Evolutionary conservation across 306 rosid species (phyloP).

Genomic region (Chamaecrista fasciculata): DNA sequence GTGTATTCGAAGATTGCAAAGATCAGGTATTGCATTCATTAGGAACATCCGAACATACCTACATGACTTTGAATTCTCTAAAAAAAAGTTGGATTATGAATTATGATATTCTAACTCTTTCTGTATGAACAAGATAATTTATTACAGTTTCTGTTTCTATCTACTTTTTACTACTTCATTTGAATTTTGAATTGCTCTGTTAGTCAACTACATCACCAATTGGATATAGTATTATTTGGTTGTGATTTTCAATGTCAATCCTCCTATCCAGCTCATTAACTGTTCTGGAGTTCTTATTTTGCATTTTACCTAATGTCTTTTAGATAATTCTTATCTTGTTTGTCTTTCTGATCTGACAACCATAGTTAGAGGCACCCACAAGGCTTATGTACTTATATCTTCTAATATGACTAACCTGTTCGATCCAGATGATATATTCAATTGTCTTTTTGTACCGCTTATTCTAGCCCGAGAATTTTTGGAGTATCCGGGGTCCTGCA

Average conservation of each 20-base stretch:
- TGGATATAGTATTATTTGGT: neutral
- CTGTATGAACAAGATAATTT: neutral
- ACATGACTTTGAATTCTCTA: constrained; percentile 1
- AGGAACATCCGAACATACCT: neutral
- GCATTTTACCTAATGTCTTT: neutral
- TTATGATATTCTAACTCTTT: constrained; percentile 12
- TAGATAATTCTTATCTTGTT: neutral
- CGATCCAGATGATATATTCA: no score
- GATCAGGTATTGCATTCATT: constrained; percentile 27
- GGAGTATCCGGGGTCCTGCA: no score
- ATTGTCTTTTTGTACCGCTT: no score
- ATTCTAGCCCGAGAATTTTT: no score
- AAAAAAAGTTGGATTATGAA: neutral
- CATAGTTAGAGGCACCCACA: no score
- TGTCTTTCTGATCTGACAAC: neutral
- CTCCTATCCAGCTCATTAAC: neutral
- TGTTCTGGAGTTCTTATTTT: constrained; percentile 1
- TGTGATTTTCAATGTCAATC: neutral
- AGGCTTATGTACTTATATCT: no score
- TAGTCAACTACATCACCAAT: neutral
- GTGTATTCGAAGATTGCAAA: constrained; percentile 22
- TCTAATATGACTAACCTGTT: no score
- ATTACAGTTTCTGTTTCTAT: neutral
- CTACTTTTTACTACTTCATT: neutral
- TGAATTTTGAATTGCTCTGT: constrained; percentile 10